phyloP scores from a whole-genome alignment of 192 early-diverging fungal genomes.

The Coemansia sp. region DNA sequence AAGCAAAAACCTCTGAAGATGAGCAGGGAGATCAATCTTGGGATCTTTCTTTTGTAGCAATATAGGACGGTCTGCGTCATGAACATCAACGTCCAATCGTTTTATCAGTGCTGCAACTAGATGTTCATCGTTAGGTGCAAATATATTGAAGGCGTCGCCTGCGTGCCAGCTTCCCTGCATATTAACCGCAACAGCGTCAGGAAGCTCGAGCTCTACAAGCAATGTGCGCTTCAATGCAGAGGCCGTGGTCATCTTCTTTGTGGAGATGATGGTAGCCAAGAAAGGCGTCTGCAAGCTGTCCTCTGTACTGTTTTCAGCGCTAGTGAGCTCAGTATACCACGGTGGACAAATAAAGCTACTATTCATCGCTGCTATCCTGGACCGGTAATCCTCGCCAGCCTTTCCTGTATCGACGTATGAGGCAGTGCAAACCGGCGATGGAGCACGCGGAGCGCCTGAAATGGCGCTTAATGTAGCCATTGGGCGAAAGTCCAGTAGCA shows the following conservation, averaged over 20 bases:
- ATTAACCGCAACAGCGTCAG: conserved; percentile 14
- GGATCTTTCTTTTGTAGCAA: conserved; percentile 33
- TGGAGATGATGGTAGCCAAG: conserved; percentile 55
- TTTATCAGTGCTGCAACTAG: conserved; percentile 68
- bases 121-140: conserved; percentile 76
- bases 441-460: conserved; percentile 32
- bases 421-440: conserved; percentile 21
- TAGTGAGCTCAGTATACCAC: conserved; percentile 21
- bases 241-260: conserved; percentile 61
- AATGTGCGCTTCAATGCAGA: conserved; percentile 76
- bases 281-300: conserved; percentile 33
- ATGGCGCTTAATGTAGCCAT: conserved; percentile 37
- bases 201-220: conserved; percentile 58
- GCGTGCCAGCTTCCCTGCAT: conserved; percentile 21
- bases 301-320: not conserved
- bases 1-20: conserved; percentile 20
- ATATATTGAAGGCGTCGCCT: conserved; percentile 81
- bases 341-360: conserved; percentile 17
- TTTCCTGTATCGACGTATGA: not conserved
- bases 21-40: conserved; percentile 39
- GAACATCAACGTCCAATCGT: conserved; percentile 56
- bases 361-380: no score
- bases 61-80: conserved; percentile 19
- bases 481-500: conserved; percentile 38
- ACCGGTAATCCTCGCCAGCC: not conserved